phyloP scores from a whole-genome alignment of 2,329 filamentous ascomycete species.

The Alternaria brassicae region DNA sequence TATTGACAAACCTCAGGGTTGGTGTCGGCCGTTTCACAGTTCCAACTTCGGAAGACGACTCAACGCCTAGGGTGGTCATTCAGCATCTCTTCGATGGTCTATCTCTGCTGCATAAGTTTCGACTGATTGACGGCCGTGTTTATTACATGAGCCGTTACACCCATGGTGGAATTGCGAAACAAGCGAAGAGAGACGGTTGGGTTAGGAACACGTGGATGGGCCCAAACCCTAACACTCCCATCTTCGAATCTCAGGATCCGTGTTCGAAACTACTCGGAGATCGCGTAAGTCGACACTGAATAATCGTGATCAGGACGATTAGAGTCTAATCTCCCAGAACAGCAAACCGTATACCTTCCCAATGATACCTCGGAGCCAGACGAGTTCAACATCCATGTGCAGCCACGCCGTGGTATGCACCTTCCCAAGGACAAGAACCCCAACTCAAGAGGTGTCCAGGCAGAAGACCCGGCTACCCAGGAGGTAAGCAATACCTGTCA shows the following conservation, averaged over 20 bases:
- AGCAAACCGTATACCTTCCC: neutral
- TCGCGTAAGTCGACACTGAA: neutral
- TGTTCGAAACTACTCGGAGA: slow-evolving; percentile 2
- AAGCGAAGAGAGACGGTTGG: neutral
- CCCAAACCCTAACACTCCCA: neutral
- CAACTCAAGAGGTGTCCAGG: neutral
- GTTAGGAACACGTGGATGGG: neutral
- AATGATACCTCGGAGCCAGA: neutral
- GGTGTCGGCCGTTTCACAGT: slow-evolving; percentile 2
- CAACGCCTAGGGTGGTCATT: neutral
- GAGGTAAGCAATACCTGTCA: neutral
- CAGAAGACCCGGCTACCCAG: neutral
- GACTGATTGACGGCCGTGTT: slow-evolving; percentile 1
- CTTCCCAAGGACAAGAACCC: neutral
- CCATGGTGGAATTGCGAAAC: neutral
- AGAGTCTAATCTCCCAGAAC: too few relatives aligned
- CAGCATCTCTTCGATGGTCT: slow-evolving; percentile 4
- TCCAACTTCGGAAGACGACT: neutral
- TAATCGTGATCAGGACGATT: too few relatives aligned
- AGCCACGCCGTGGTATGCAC: slow-evolving; percentile 3
- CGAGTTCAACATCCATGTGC: neutral
- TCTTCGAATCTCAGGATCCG: neutral
- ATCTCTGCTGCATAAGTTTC: neutral
- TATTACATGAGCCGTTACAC: slow-evolving; percentile 5
- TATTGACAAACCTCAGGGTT: neutral